Conservation (phyloP, 768 basidiomycete genomes). For the Pleurotus cornucopiae region DNA sequence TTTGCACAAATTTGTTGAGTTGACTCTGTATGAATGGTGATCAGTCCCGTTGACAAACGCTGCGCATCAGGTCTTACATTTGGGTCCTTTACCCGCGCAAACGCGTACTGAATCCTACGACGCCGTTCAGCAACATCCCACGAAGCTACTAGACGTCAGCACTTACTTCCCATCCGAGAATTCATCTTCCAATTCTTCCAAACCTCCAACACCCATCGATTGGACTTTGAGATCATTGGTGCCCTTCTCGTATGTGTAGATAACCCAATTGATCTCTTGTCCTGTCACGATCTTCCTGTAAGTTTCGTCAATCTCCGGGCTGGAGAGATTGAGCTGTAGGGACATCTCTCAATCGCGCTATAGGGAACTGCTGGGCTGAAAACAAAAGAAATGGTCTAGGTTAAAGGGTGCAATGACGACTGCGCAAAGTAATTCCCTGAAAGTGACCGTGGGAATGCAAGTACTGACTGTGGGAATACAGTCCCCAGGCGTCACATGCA, state of each 20-base stretch:
- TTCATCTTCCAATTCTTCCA: conserved; percentile 90
- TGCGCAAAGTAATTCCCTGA: neutral
- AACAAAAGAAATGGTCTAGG: no score
- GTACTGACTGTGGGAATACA: neutral
- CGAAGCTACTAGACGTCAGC: conserved; percentile 7
- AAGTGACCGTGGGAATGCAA: neutral
- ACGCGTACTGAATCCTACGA: conserved; percentile 89
- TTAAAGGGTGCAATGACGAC: neutral
- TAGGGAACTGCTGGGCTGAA: no score
- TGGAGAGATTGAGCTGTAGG: conserved; percentile 74
- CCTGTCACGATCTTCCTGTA: conserved; percentile 73
- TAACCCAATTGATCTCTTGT: conserved; percentile 67
- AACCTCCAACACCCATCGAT: conserved; percentile 76
- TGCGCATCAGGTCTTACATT: conserved; percentile 43
- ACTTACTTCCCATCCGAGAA: conserved; percentile 89
- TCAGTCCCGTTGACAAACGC: conserved; percentile 1
- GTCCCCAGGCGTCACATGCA: neutral
- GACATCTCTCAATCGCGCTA: conserved; percentile 48
- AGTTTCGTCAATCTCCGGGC: conserved; percentile 65
- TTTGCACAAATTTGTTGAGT: conserved; percentile 88
- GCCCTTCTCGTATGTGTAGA: conserved; percentile 74
- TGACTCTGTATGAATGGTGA: conserved; percentile 47
- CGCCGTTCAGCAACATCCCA: neutral
- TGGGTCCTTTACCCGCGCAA: conserved; percentile 78
- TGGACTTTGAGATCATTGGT: conserved; percentile 88